Base-by-base conservation (phyloP, 306 rosid species). In the Pyrus betulifolia region DNA sequence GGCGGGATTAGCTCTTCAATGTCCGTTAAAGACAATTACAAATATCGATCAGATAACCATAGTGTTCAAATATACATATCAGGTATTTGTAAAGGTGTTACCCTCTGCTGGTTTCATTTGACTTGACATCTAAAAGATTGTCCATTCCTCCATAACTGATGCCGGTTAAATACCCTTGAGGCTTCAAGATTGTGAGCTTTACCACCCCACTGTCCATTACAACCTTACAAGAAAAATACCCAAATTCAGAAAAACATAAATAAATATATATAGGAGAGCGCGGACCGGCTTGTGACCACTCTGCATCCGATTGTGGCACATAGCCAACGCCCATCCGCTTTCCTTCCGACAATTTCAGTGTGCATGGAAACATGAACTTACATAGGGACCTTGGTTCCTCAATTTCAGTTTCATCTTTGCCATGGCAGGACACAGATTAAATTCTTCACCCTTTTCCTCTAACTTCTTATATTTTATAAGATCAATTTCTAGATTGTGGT, bases 101-200 rank as follows among this genome's bases (percentile, higher is more conserved):
- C 84, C 86, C 83, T 79, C 84, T 70, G 44, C 57, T 76, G 52
- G 82, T 75, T 66, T 81, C 86, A 17, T 58, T 76, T 64, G 76
- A 79, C 54, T 81, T 81, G 10, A 66, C 35, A 57, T 84, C 83
- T 38, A 86, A 69, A 30, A 86, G 54, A 27, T 83, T 83, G 84
- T 79, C 89, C 71, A 84, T 40, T 66, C 87, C 86, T 40, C 86
- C 80, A 83, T 69, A 84, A 30, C 74, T 58, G 25, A 79, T 81
- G 22, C 79, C 79, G n/a, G 33, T 70, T 51, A 84, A 27, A 68
- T 72, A 81, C 1, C 87, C 87, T 74, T 79, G 81, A 23, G 84
- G 86, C 31, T 72, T 81, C 78, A 62, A 17, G 35, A 84, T 49
- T 6, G 84, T 86, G 14, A 81, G 84, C 66, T 72, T 76, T 30